Conservation (phyloP, 306 rosid genomes). For the Cicer bijugum region DNA sequence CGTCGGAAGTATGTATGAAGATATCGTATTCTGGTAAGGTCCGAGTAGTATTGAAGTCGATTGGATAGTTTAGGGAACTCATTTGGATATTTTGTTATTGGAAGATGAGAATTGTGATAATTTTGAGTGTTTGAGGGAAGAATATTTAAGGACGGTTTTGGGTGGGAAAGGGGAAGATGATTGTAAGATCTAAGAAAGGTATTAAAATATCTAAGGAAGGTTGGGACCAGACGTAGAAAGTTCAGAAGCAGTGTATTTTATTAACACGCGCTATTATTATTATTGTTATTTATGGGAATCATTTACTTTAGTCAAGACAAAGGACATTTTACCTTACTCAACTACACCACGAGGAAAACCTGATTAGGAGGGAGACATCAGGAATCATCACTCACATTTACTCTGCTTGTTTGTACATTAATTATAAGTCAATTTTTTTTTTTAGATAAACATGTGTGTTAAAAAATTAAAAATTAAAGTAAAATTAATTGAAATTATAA, state of each 20-base stretch:
- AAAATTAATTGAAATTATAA: too few relatives aligned
- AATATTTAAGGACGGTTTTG: background rate
- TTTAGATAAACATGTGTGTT: too few relatives aligned
- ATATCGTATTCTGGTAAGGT: constrained; percentile 75
- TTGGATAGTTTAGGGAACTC: constrained; percentile 44
- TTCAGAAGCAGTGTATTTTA: background rate
- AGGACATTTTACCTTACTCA: background rate
- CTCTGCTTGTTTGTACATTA: background rate
- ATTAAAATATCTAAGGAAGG: background rate
- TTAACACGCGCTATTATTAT: constrained; percentile 32
- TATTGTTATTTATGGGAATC: too few relatives aligned
- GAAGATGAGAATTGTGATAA: background rate
- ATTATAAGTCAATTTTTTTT: background rate
- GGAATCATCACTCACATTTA: background rate
- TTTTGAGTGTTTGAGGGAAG: background rate
- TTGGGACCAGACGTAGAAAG: constrained; percentile 19
- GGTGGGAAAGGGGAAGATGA: background rate
- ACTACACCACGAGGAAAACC: background rate
- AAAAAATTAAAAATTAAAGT: too few relatives aligned
- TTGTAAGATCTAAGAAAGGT: background rate
- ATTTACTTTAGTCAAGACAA: background rate
- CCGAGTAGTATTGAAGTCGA: constrained; percentile 14
- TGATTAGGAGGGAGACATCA: too few relatives aligned
- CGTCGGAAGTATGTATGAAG: constrained; percentile 67
- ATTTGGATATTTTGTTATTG: background rate